These are phyloP conservation scores for Debaryomycetaceae sp. DNA, from an alignment of 1,139 yeast genomes.

Conservation along the genomic window DNA sequence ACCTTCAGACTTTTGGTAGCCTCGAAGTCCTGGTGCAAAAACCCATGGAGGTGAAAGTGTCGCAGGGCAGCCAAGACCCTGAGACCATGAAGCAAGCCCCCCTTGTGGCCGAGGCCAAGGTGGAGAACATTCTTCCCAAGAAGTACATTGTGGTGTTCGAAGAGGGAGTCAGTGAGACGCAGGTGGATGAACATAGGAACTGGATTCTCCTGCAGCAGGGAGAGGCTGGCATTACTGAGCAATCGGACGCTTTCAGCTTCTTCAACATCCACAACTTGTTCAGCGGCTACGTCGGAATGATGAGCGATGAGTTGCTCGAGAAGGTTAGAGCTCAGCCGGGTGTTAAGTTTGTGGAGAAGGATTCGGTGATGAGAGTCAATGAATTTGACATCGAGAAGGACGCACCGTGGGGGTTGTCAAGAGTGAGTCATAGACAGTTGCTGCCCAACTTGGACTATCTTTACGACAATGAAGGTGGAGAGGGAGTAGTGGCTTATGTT, in stretches of 20 bases:
- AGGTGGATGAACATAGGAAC: constrained; percentile 4
- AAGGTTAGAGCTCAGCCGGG: constrained; percentile 24
- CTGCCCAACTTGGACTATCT: constrained; percentile 51
- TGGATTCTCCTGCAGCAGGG: constrained; percentile 6
- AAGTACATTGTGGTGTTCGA: constrained; percentile 36
- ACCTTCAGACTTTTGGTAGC: constrained; percentile 2
- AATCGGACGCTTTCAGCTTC: constrained; percentile 29
- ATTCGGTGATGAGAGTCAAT: constrained; percentile 26
- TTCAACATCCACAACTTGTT: constrained; percentile 24
- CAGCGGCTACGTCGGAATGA: constrained; percentile 33
- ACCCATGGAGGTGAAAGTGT: neutral
- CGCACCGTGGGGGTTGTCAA: constrained; percentile 43
- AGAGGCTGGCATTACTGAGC: constrained; percentile 5
- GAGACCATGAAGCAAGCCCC: constrained; percentile 1
- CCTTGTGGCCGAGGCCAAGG: neutral
- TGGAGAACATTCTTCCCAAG: constrained; percentile 42
- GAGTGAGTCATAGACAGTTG: constrained; percentile 28
- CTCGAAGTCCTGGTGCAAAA: constrained; percentile 1
- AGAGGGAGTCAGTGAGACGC: constrained; percentile 20
- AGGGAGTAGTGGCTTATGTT: constrained; percentile 43
- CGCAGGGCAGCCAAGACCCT: neutral
- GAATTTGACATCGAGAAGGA: constrained; percentile 36
- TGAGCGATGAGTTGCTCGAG: constrained; percentile 24
- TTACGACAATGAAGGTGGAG: constrained; percentile 38
- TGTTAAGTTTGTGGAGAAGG: constrained; percentile 37